phyloP scores from a whole-genome alignment of 345 rosid genomes.

The Kandelia obovata region DNA sequence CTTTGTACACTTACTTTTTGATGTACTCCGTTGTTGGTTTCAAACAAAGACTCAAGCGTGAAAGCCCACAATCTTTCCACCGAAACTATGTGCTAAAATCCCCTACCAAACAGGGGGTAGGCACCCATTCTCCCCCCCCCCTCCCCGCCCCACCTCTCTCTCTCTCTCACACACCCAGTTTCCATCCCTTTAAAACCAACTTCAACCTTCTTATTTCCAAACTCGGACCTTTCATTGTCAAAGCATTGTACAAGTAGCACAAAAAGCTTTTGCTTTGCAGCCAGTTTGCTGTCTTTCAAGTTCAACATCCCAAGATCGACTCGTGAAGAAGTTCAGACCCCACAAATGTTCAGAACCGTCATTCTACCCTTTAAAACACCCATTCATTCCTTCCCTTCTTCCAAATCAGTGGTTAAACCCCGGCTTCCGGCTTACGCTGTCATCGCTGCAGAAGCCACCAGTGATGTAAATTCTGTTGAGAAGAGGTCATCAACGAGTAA shows the following conservation, averaged over 20 bases:
- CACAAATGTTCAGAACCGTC: not conserved
- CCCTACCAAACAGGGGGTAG: not conserved
- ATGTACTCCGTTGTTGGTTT: too few relatives aligned
- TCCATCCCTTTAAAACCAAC: not conserved
- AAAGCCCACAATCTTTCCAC: not conserved
- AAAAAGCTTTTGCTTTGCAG: too few relatives aligned
- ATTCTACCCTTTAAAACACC: not conserved
- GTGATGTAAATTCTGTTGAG: not conserved
- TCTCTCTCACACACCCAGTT: not conserved
- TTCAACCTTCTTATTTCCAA: not conserved
- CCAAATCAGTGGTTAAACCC: not conserved
- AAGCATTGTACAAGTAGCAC: too few relatives aligned
- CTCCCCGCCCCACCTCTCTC: too few relatives aligned
- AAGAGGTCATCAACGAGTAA: not conserved
- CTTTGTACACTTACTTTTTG: too few relatives aligned
- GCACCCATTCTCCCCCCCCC: not conserved
- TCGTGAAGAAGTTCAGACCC: not conserved
- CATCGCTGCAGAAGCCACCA: not conserved
- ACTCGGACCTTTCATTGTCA: not conserved
- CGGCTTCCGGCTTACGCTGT: not conserved
- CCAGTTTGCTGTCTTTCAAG: too few relatives aligned
- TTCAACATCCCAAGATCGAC: too few relatives aligned
- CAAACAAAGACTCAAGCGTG: too few relatives aligned
- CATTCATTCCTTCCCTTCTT: not conserved
- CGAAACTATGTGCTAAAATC: not conserved